Base-by-base conservation (phyloP, 805 yeast species). In the Dipodascus albidus region DNA sequence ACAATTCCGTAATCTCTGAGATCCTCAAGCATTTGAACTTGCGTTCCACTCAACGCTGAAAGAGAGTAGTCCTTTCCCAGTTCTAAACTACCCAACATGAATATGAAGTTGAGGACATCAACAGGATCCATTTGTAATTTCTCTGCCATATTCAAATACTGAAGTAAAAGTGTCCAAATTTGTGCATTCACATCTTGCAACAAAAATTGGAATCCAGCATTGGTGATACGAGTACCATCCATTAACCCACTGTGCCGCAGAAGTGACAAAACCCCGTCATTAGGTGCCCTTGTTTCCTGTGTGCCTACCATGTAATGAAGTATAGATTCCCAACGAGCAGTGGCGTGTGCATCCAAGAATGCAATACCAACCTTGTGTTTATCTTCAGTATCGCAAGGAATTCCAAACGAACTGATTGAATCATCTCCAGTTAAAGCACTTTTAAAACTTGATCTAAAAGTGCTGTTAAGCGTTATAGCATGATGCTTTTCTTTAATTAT, bases 231-330 rank as follows among this genome's bases (percentile, higher is more conserved):
- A 67, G 87, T 70, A 58, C 72, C 61, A 52, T 86, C 95, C 96
- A 93, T 90, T 52, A 93, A 73, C 1, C 91, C 91, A 57, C 95
- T 84, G 70, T 82, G 88, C 58, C 79, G 77, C 50, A 93, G 72
- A 23, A 93, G 72, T 17, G 81, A 77, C 50, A 93, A 72, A 0
- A 91, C 97, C 17, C 91, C 90, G n/a, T 77, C 76, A 50, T 90
- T 83, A 2, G 96, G 96, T 1, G 79, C 70, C 17, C 74, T 76
- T 9, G 78, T 74, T 51, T 87, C 86, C 2, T 58, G 50, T 0
- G 97, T 87, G 1, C 98, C 96, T 48, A 93, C 99, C 98, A 93
- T 91, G 71, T 84, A 93, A 73, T 93, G 98, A 61, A 93, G 73
- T 60, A 93, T 91, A 4, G 87, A 80, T 65, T 93, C 99, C 99